Conservation (phyloP, 1,139 yeast genomes). For the Sugiyamaella castrensis region DNA sequence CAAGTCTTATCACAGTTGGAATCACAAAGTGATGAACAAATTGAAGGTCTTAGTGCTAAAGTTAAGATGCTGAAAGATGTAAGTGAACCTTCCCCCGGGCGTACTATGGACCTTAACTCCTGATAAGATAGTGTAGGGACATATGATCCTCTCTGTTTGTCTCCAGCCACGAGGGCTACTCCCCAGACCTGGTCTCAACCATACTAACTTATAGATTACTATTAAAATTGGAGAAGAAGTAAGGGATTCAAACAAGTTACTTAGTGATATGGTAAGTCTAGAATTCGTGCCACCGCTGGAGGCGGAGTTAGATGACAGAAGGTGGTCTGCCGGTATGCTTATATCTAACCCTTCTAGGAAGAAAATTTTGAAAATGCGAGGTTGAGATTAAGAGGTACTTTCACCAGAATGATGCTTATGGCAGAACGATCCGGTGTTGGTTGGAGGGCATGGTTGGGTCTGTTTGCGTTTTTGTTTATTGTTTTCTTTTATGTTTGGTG, state of each 20-base stretch:
- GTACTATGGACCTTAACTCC: too few species aligned
- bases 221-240: conserved; percentile 81
- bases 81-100: conserved; percentile 13
- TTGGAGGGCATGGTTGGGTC: conserved; percentile 72
- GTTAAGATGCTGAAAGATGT: conserved; percentile 64
- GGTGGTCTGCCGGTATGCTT: not conserved
- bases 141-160: too few species aligned
- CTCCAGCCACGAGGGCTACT: too few species aligned
- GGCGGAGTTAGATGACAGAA: too few species aligned
- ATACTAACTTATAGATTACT: conserved; percentile 44
- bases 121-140: too few species aligned
- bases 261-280: conserved; percentile 52
- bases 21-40: conserved; percentile 77
- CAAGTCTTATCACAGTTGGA: conserved; percentile 68
- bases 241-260: conserved; percentile 62
- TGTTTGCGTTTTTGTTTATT: conserved; percentile 59
- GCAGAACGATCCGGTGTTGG: conserved; percentile 79
- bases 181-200: not conserved
- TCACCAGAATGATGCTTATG: conserved; percentile 72
- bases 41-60: conserved; percentile 66
- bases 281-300: too few species aligned
- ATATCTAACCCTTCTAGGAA: conserved; percentile 29
- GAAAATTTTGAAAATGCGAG: conserved; percentile 48
- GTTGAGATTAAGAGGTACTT: conserved; percentile 58
- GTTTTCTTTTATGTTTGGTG: conserved; percentile 84